Base-by-base conservation (phyloP, 495 filamentous ascomycete genomes). In the Aspergillus affinis region DNA sequence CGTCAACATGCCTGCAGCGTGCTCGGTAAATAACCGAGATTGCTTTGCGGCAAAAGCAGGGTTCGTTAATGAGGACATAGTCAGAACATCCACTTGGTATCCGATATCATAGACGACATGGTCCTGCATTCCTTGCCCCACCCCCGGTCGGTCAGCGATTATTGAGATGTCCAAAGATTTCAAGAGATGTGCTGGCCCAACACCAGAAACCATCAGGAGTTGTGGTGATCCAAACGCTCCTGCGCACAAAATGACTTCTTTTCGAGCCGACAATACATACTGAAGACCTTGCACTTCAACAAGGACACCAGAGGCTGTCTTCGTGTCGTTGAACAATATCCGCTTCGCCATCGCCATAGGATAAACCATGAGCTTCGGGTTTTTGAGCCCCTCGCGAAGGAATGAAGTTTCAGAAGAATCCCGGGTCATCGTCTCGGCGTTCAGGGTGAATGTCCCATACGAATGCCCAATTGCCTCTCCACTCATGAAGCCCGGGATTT, bases 171-270 rank as follows among this genome's bases (percentile, higher is more conserved):
- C 64, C 18, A 68, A 61, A 45, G 66, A 13, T 36, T 75, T 41
- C 0, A 84, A 63, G 7, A 65, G 69, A 0, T 50, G 62, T 20
- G 54, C 55, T 0, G 76, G 79, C 0, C 81, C 81, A 15, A 61
- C 15, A n/a, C 59, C 59, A 18, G 59, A 61, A 2, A 56, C 47
- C 46, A 56, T 41, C 20, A 84, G 66, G 4, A 84, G 63, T 53
- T 83, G 80, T 0, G 82, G 82, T 17, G 78, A 74, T 36, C 78
- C 69, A 50, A 83, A 71, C 4, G 68, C 70, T 6, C 81, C 81
- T 17, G 74, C 78, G 3, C 73, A 75, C 6, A 83, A 18, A 3
- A 84, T 78, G 13, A 83, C 70, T 54, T 83, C 81, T 36, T 76
- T 78, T n/a, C 59, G 73, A 18, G 67, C 75, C 0, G 58, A 48